These are phyloP conservation scores for Blastocystis sp. DNA, from an alignment of 352 stramenopile species.

Conservation along the genomic window DNA sequence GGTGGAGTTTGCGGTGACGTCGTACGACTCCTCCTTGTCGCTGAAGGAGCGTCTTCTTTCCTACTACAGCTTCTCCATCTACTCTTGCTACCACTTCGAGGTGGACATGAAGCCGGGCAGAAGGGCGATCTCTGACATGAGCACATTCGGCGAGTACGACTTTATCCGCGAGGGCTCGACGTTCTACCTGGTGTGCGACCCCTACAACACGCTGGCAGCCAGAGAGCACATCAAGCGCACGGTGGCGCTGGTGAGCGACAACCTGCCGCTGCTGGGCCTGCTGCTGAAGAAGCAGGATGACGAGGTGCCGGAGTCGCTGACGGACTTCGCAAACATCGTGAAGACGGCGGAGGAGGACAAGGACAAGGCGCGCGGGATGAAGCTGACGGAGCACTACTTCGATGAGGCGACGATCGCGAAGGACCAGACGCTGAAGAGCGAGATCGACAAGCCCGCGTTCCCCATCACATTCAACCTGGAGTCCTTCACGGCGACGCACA, in stretches of 20 bases:
- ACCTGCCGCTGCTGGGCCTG: constrained; percentile 27
- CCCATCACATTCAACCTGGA: constrained; percentile 34
- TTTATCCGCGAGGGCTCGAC: constrained; percentile 14
- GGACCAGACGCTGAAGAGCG: constrained; percentile 40
- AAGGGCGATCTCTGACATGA: neutral
- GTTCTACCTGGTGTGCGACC: constrained; percentile 46
- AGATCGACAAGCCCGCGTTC: constrained; percentile 29
- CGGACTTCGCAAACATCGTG: constrained; percentile 8
- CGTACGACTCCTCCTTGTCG: constrained; percentile 14
- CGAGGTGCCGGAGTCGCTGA: constrained; percentile 3
- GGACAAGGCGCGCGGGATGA: neutral
- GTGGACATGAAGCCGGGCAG: constrained; percentile 18
- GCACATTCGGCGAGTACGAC: constrained; percentile 1
- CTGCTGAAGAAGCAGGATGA: constrained; percentile 47
- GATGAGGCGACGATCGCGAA: constrained; percentile 25
- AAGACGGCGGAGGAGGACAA: neutral
- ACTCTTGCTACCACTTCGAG: constrained; percentile 44
- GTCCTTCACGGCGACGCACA: constrained; percentile 10
- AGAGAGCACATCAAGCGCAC: constrained; percentile 49
- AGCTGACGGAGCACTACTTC: constrained; percentile 45
- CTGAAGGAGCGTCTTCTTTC: constrained; percentile 1
- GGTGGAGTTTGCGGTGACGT: neutral
- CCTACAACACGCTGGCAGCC: constrained; percentile 25
- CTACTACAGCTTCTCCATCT: constrained; percentile 29
- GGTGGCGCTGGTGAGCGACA: constrained; percentile 24